These are phyloP conservation scores for Urochloa ruziziensis DNA, from an alignment of 176 grass and related monocot species.

Conservation along the genomic window DNA sequence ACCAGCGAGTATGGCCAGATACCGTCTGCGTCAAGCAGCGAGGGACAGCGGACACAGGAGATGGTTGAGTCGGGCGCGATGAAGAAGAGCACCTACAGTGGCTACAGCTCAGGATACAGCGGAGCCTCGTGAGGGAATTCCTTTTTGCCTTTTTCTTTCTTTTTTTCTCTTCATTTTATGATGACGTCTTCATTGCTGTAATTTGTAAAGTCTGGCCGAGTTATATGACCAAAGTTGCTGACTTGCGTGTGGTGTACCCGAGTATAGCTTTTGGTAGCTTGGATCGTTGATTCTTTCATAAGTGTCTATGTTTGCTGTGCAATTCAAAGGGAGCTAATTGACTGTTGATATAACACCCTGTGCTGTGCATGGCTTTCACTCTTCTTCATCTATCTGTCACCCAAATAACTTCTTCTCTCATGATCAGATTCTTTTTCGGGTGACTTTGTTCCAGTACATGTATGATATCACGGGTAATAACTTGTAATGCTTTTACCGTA, in stretches of 20 bases:
- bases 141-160: not conserved
- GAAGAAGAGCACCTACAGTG: slow-evolving; percentile 50
- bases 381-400: not conserved
- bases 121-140: slow-evolving; percentile 38
- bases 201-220: slow-evolving; percentile 49
- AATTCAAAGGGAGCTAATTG: slow-evolving; percentile 43
- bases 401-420: not conserved
- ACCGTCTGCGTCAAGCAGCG: slow-evolving; percentile 79
- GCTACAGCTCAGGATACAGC: slow-evolving; percentile 64
- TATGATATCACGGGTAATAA: not conserved
- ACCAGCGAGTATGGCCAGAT: slow-evolving; percentile 89
- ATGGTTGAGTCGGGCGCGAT: slow-evolving; percentile 54
- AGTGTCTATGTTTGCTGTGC: slow-evolving; percentile 30
- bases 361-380: not conserved
- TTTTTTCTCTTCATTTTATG: not conserved
- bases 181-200: slow-evolving; percentile 9
- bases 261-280: slow-evolving; percentile 50
- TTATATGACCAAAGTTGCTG: slow-evolving; percentile 43
- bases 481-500: not conserved
- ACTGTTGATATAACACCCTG: not conserved
- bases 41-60: slow-evolving; percentile 68
- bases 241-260: slow-evolving; percentile 38
- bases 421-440: not conserved
- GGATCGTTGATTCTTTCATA: slow-evolving; percentile 56
- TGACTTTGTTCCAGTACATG: not conserved